Evolutionary conservation across 495 filamentous ascomycete genomes (phyloP).

Genomic region (Rusavskia elegans): DNA sequence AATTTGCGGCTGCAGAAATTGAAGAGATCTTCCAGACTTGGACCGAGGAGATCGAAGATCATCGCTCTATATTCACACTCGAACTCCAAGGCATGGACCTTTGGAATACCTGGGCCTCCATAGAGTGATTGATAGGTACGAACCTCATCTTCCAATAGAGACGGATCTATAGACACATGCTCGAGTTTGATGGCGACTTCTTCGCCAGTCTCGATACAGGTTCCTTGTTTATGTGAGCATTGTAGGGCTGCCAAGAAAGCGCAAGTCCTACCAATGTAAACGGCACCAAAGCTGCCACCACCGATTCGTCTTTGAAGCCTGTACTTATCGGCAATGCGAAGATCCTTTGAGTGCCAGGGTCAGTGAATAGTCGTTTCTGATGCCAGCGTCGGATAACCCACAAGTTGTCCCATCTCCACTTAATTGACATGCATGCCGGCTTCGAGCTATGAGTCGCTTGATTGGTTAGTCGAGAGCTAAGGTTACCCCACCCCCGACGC

Average conservation of each 20-base stretch:
- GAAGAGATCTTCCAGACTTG: conserved; percentile 22
- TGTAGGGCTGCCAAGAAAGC: background rate
- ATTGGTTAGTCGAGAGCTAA: no score
- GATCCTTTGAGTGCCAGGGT: conserved; percentile 7
- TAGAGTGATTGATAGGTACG: no score
- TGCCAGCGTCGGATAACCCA: no score
- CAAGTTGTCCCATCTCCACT: no score
- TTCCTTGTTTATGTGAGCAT: conserved; percentile 2
- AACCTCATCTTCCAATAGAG: conserved; percentile 12
- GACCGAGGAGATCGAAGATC: conserved; percentile 22
- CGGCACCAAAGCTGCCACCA: conserved; percentile 8
- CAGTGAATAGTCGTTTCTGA: no score
- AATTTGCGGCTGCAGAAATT: conserved; percentile 88
- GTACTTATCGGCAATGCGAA: conserved; percentile 10
- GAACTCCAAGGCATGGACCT: conserved; percentile 6
- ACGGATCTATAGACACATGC: conserved; percentile 7
- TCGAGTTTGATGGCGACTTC: conserved; percentile 23
- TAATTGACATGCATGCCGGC: no score
- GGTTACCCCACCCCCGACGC: no score
- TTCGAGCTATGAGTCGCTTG: no score
- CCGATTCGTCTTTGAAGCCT: conserved; percentile 9
- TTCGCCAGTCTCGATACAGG: conserved; percentile 16
- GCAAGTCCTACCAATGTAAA: conserved; percentile 8
- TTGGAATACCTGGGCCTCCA: no score
- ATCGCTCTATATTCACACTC: conserved; percentile 16